These are phyloP conservation scores for button mushroom (Agaricus bisporus) DNA, from an alignment of 768 basidiomycete genomes.

Conservation along the genomic window DNA sequence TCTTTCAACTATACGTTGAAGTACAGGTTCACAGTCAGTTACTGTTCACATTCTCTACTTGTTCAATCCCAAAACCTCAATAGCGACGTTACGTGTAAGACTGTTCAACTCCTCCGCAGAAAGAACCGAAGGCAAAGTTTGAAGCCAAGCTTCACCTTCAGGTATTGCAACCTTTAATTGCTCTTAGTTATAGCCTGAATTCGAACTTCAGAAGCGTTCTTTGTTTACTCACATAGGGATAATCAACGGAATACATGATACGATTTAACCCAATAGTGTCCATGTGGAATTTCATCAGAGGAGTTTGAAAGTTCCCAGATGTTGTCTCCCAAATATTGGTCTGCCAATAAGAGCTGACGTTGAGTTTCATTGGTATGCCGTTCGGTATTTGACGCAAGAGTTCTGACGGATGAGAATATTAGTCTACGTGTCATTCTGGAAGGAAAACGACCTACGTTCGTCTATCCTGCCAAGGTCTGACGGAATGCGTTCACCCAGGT, in stretches of 20 bases:
- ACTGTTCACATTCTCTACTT: slow-evolving; percentile 10
- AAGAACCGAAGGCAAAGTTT: slow-evolving; percentile 17
- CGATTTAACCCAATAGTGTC: slow-evolving; percentile 32
- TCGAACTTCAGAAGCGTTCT: background rate
- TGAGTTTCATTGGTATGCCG: slow-evolving; percentile 32
- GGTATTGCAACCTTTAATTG: slow-evolving; percentile 15
- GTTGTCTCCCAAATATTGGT: slow-evolving; percentile 35
- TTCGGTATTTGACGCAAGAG: slow-evolving; percentile 20
- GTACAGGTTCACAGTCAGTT: too few relatives aligned
- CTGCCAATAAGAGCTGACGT: slow-evolving; percentile 30
- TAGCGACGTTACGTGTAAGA: slow-evolving; percentile 23
- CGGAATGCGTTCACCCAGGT: slow-evolving; percentile 36
- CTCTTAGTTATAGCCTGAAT: background rate
- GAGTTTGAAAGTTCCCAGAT: slow-evolving; percentile 34
- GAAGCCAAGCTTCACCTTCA: slow-evolving; percentile 20
- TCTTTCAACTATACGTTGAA: too few relatives aligned
- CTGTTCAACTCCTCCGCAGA: slow-evolving; percentile 17
- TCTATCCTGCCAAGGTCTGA: slow-evolving; percentile 36
- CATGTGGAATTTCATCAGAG: slow-evolving; percentile 31
- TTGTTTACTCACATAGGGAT: slow-evolving; percentile 24
- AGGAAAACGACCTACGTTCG: slow-evolving; percentile 21
- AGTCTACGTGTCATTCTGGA: background rate
- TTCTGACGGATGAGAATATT: slow-evolving; percentile 17
- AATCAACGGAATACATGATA: slow-evolving; percentile 36
- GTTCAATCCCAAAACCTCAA: slow-evolving; percentile 23